Conservation (phyloP, 2,329 filamentous ascomycete genomes). For the Pseudogymnoascus pannorum region DNA sequence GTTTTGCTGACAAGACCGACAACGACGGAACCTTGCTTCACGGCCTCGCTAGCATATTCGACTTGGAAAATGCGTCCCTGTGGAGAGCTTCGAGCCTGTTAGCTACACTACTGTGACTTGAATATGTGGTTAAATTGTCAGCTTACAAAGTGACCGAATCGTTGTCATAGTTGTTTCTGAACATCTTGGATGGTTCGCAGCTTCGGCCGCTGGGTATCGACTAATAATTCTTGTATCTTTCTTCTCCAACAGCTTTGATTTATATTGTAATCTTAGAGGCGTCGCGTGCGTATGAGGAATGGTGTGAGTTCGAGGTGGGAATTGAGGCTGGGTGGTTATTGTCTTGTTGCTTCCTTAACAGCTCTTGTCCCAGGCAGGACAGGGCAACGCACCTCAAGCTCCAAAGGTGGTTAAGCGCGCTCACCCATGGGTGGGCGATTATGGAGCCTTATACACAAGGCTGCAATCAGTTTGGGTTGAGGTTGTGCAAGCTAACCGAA, state of each 20-base stretch:
- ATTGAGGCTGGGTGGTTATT: constrained; percentile 2
- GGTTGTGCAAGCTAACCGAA: not conserved
- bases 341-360: constrained; percentile 3
- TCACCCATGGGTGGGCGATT: not conserved
- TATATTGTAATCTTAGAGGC: not conserved
- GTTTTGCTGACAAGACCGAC: constrained; percentile 97
- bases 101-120: constrained; percentile 13
- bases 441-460: not conserved
- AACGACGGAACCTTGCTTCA: constrained; percentile 97
- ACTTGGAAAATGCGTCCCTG: constrained; percentile 99
- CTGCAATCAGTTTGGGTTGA: not conserved
- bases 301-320: not conserved
- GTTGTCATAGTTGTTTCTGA: constrained; percentile 99
- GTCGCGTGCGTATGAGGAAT: not conserved
- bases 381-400: constrained; percentile 10
- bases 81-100: constrained; percentile 63
- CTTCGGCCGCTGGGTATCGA: constrained; percentile 14
- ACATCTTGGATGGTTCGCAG: constrained; percentile 58
- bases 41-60: constrained; percentile 96
- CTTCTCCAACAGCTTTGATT: not conserved
- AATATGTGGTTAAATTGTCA: constrained; percentile 12
- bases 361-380: constrained; percentile 7
- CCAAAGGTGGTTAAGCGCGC: constrained; percentile 10
- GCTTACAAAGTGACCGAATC: constrained; percentile 97
- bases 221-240: not conserved